phyloP scores from a whole-genome alignment of 2,329 filamentous ascomycete genomes.

The Diplodia corticola region DNA sequence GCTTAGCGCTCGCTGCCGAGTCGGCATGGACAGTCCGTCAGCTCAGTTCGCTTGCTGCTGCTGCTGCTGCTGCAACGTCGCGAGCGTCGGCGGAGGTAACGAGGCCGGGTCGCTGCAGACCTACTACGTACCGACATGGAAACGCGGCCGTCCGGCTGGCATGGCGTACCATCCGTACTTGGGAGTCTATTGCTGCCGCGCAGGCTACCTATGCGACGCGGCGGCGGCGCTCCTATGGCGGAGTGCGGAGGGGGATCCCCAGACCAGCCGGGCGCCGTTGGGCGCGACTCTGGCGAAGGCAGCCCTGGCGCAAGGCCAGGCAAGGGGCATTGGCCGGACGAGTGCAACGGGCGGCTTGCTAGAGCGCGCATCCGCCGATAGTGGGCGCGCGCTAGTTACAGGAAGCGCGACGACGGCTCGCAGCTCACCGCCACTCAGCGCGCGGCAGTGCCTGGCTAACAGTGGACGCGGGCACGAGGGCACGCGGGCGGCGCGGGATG shows the following conservation, averaged over 20 bases:
- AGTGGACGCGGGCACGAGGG: neutral
- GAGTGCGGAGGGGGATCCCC: neutral
- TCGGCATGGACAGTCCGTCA: neutral
- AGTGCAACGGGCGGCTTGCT: neutral
- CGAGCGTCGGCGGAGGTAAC: neutral
- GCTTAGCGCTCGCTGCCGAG: neutral
- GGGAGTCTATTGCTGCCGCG: neutral
- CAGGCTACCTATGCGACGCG: neutral
- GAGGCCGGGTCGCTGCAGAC: neutral
- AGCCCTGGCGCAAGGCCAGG: conserved; percentile 17
- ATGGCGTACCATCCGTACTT: neutral
- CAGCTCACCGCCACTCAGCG: conserved; percentile 12
- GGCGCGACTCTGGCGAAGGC: conserved; percentile 9
- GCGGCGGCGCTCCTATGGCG: neutral
- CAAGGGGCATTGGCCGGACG: neutral
- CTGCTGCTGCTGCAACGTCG: neutral
- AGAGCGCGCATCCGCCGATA: conserved; percentile 1
- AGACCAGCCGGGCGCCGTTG: neutral
- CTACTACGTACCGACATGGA: too few species aligned
- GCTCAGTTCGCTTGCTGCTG: neutral
- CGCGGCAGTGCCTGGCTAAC: conserved; percentile 15
- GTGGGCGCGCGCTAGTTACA: conserved; percentile 10
- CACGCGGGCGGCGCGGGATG: neutral
- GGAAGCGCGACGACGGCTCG: conserved; percentile 1
- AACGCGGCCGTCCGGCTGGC: neutral